A percentile compares a stretch with the other conserved stretches of the same genome.
phyloP scores from a whole-genome alignment of 306 rosid species.

The Cyamopsis tetragonoloba region DNA sequence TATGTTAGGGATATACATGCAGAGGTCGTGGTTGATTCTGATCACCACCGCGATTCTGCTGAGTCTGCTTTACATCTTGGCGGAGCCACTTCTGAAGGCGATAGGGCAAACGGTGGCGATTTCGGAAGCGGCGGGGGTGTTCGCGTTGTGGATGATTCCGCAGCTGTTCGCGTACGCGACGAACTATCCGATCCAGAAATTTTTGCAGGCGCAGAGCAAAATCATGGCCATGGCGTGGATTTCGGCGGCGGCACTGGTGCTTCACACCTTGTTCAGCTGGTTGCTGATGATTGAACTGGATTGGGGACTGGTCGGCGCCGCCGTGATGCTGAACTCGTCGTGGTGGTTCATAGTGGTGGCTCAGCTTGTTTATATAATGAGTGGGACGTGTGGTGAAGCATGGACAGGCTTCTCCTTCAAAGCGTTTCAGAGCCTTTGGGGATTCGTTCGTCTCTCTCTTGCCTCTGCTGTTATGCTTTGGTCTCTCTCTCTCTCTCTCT shows the following conservation, averaged over 20 bases:
- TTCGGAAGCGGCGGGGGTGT: slow-evolving; percentile 64
- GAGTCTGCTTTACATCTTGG: slow-evolving; percentile 51
- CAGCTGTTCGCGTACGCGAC: slow-evolving; percentile 81
- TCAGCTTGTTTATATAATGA: slow-evolving; percentile 52
- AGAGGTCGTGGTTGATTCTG: slow-evolving; percentile 81
- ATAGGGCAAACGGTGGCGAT: slow-evolving; percentile 70
- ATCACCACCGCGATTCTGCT: slow-evolving; percentile 39
- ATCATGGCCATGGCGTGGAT: slow-evolving; percentile 84
- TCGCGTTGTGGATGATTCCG: slow-evolving; percentile 84
- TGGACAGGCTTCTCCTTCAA: slow-evolving; percentile 73
- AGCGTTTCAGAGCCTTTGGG: slow-evolving; percentile 74
- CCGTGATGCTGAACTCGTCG: slow-evolving; percentile 58
- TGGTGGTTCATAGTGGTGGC: slow-evolving; percentile 75
- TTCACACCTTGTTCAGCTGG: slow-evolving; percentile 75
- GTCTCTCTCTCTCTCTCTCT: slow-evolving; percentile 32
- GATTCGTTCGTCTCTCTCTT: slow-evolving; percentile 61
- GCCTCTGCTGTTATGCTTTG: slow-evolving; percentile 87
- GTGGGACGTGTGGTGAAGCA: slow-evolving; percentile 62
- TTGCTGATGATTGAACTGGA: slow-evolving; percentile 49
- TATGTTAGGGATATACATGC: slow-evolving; percentile 88
- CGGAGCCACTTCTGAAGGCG: slow-evolving; percentile 35
- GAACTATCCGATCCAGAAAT: slow-evolving; percentile 73
- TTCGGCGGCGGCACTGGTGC: slow-evolving; percentile 46
- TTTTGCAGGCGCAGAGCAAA: slow-evolving; percentile 85
- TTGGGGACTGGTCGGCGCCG: slow-evolving; percentile 81